phyloP scores from a whole-genome alignment of 495 filamentous ascomycete genomes.

The Xylaria sp. region DNA sequence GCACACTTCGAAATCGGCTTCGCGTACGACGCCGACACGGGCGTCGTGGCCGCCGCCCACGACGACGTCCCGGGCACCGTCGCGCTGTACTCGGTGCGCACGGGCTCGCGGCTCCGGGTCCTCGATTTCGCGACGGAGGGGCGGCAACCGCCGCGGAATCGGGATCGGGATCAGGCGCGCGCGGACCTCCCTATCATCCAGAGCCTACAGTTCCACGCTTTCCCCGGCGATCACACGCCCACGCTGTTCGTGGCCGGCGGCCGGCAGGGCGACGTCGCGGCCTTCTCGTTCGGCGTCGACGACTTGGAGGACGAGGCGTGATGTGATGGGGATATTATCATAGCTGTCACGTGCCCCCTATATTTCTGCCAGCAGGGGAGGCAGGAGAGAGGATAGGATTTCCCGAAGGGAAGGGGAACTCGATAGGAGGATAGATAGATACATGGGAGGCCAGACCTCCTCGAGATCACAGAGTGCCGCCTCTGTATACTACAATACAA shows the following conservation, averaged over 20 bases:
- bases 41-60: constrained; percentile 51
- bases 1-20: constrained; percentile 46
- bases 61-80: constrained; percentile 48
- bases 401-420: too few species aligned
- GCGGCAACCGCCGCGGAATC: not conserved
- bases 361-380: too few species aligned
- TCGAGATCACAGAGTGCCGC: not conserved
- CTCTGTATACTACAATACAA: not conserved
- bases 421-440: not conserved
- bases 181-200: constrained; percentile 26
- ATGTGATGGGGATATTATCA: not conserved
- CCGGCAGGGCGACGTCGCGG: constrained; percentile 29
- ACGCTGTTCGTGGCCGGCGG: constrained; percentile 42
- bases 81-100: constrained; percentile 48
- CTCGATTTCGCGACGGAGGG: not conserved
- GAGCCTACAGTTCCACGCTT: constrained; percentile 41
- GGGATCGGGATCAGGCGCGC: not conserved
- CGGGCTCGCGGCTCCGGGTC: constrained; percentile 40
- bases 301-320: constrained; percentile 4
- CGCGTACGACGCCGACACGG: constrained; percentile 41
- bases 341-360: too few species aligned
- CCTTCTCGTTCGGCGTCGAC: constrained; percentile 39
- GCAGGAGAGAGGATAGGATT: too few species aligned
- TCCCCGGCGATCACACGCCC: constrained; percentile 40
- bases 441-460: not conserved